These are phyloP conservation scores for Saccharum hybrid DNA, from an alignment of 202 grass and related monocot genomes.

Conservation along the genomic window DNA sequence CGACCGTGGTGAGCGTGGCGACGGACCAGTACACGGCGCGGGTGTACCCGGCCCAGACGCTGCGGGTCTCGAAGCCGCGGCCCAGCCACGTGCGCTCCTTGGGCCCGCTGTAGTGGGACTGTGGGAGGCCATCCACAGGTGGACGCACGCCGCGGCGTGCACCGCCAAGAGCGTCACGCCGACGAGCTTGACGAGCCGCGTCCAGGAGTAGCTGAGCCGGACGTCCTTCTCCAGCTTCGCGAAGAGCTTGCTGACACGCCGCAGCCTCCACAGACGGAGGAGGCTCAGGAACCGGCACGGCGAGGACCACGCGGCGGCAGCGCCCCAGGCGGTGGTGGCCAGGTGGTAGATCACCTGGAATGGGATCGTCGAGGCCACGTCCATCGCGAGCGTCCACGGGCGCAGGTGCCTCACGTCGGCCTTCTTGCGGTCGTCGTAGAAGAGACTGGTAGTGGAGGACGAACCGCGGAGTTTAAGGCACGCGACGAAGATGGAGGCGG, in stretches of 20 bases:
- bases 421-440: conserved; percentile 52
- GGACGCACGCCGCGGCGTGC: conserved; percentile 53
- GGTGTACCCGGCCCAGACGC: conserved; percentile 58
- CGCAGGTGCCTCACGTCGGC: conserved; percentile 35
- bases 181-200: conserved; percentile 53
- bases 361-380: conserved; percentile 62
- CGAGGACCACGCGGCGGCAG: conserved; percentile 16
- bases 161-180: conserved; percentile 54
- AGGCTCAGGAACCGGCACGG: conserved; percentile 46
- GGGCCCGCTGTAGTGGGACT: conserved; percentile 29
- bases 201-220: conserved; percentile 56
- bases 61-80: conserved; percentile 44
- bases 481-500: conserved; percentile 47
- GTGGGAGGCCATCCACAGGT: conserved; percentile 54
- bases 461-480: neutral
- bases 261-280: conserved; percentile 69
- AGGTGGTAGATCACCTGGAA: conserved; percentile 51
- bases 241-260: conserved; percentile 55
- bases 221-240: conserved; percentile 67
- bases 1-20: conserved; percentile 65
- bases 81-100: conserved; percentile 64
- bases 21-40: conserved; percentile 63
- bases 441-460: conserved; percentile 26
- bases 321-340: neutral
- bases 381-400: conserved; percentile 48